Percentiles rank a stretch among this genome's conserved stretches.
Conservation (phyloP, 2,329 filamentous ascomycete genomes). For the Corniculantispora saksenae region DNA sequence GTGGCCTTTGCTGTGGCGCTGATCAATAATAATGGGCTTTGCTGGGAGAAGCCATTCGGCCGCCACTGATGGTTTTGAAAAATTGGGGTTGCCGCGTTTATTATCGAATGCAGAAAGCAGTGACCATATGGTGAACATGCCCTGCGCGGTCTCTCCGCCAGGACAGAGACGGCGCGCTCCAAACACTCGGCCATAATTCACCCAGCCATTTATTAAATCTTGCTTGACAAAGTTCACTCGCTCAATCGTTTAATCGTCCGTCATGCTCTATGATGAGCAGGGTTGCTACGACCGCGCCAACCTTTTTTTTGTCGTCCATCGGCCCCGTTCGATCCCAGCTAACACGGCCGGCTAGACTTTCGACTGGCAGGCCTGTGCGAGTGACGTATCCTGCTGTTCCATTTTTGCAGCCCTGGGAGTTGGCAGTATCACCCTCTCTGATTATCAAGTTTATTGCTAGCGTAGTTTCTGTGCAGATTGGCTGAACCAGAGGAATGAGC, state of each 20-base stretch:
- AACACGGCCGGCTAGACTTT: background rate
- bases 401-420: background rate
- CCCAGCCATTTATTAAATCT: background rate
- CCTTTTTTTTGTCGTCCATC: background rate
- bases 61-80: background rate
- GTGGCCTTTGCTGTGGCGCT: background rate
- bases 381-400: background rate
- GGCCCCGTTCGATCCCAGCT: background rate
- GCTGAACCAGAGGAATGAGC: background rate
- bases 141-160: background rate
- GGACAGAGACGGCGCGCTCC: background rate
- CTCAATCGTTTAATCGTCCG: too few relatives aligned
- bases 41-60: background rate
- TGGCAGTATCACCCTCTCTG: background rate
- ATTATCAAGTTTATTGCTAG: too few relatives aligned
- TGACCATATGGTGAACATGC: background rate
- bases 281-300: background rate
- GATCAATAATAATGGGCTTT: background rate
- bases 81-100: background rate
- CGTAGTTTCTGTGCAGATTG: background rate
- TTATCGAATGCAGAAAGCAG: background rate
- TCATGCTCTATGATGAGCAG: background rate
- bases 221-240: background rate
- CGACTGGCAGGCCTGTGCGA: constrained; percentile 2
- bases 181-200: background rate